Conservation (phyloP, 768 basidiomycete species). For the Suillus subluteus region DNA sequence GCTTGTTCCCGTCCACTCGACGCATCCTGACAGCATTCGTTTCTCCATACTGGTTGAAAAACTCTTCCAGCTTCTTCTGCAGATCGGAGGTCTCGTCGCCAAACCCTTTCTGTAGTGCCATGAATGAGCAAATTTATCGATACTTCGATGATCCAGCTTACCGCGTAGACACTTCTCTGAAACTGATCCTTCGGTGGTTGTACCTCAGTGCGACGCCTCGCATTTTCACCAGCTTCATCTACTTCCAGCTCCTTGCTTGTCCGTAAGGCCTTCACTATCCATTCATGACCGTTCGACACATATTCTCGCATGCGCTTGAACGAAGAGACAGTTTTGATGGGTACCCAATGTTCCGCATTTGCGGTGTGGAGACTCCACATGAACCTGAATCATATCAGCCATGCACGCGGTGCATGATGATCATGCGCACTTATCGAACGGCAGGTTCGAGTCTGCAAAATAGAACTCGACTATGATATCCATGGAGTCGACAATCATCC, state of each 20-base stretch:
- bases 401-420: not conserved
- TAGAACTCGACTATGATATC: conserved; percentile 83
- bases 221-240: conserved; percentile 70
- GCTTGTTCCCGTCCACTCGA: conserved; percentile 73
- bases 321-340: conserved; percentile 82
- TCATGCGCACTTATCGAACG: conserved; percentile 73
- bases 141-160: conserved; percentile 45
- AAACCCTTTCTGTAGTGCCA: conserved; percentile 80
- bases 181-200: conserved; percentile 79
- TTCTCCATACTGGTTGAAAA: conserved; percentile 76
- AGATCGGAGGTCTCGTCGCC: conserved; percentile 64
- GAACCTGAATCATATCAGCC: conserved; percentile 57
- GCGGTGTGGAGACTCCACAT: conserved; percentile 92
- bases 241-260: conserved; percentile 65
- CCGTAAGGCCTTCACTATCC: conserved; percentile 71
- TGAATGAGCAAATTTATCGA: conserved; percentile 2
- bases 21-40: conserved; percentile 89
- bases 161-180: conserved; percentile 87
- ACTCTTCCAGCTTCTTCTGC: conserved; percentile 77
- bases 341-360: conserved; percentile 86
- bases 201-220: conserved; percentile 75
- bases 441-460: conserved; percentile 95
- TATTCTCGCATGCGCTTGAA: conserved; percentile 95
- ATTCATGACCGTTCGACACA: conserved; percentile 58
- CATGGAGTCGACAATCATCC: not conserved